Percentiles rank a stretch among this genome's conserved stretches.
phyloP scores from a whole-genome alignment of 2,329 filamentous ascomycete genomes.

The Aspergillus sp. region DNA sequence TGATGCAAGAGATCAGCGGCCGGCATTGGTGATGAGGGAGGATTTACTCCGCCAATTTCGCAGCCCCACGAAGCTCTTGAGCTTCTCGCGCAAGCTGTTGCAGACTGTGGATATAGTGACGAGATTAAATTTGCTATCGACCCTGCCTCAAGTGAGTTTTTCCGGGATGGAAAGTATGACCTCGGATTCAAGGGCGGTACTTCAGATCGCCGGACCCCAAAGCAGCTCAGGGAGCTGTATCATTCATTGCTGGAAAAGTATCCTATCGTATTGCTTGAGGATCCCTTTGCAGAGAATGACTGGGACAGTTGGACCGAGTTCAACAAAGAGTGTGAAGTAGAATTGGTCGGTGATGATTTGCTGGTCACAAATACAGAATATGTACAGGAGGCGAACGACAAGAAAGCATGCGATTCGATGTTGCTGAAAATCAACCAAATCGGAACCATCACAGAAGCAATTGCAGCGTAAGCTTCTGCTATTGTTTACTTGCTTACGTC shows the following conservation, averaged over 20 bases:
- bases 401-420: conserved; percentile 34
- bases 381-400: conserved; percentile 27
- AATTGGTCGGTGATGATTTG: conserved; percentile 37
- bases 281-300: conserved; percentile 37
- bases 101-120: conserved; percentile 19
- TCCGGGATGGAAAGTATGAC: conserved; percentile 26
- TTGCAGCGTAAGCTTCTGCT: conserved; percentile 26
- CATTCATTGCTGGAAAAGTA: conserved; percentile 25
- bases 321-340: conserved; percentile 23
- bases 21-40: conserved; percentile 31
- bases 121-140: conserved; percentile 36
- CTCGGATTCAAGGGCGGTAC: conserved; percentile 31
- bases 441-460: conserved; percentile 35
- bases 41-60: conserved; percentile 30
- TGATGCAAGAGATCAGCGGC: not conserved
- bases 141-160: conserved; percentile 36
- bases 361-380: conserved; percentile 33
- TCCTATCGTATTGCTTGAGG: conserved; percentile 34
- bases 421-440: conserved; percentile 40
- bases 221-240: conserved; percentile 26
- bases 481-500: not conserved
- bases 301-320: conserved; percentile 32
- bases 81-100: conserved; percentile 21
- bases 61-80: conserved; percentile 28
- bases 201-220: conserved; percentile 12